Evolutionary conservation across 176 grass and related monocot species (phyloP).

Genomic region (Dactylis glomerata): DNA sequence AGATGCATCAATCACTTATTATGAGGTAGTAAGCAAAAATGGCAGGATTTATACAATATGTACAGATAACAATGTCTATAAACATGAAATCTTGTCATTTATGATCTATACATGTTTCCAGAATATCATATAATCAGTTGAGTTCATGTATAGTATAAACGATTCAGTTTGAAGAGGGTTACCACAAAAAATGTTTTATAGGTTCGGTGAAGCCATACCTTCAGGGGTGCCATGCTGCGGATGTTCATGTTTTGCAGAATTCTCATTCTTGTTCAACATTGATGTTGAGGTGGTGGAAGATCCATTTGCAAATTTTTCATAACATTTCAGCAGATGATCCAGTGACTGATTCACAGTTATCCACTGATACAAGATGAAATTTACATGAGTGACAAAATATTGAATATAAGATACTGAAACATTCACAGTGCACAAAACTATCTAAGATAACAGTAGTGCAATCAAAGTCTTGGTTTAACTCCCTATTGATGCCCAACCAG

Average conservation of each 20-base stretch:
- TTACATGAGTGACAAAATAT: conserved; percentile 8
- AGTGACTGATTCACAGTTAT: conserved; percentile 43
- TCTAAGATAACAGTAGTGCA: not conserved
- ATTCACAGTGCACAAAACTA: not conserved
- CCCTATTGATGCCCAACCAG: not conserved
- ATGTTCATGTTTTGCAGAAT: conserved; percentile 30
- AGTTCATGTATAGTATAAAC: not conserved
- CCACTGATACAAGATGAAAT: conserved; percentile 41
- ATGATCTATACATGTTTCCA: not conserved
- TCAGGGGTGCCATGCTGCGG: conserved; percentile 41
- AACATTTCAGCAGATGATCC: conserved; percentile 67
- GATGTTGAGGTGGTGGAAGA: conserved; percentile 6
- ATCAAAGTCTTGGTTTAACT: conserved; percentile 1
- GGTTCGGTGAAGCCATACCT: conserved; percentile 32
- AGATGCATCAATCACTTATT: conserved; percentile 13
- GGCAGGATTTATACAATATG: not conserved
- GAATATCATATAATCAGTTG: not conserved
- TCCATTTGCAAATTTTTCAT: conserved; percentile 44
- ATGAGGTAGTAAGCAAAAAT: conserved; percentile 1
- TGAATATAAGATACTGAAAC: not conserved
- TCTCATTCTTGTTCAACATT: conserved; percentile 30
- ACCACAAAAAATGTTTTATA: not conserved
- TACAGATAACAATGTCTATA: not conserved
- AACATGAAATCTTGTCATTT: not conserved
- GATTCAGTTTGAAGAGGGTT: conserved; percentile 16